These are phyloP conservation scores for Kwoniella europaea DNA, from an alignment of 768 basidiomycete genomes.

Conservation along the genomic window DNA sequence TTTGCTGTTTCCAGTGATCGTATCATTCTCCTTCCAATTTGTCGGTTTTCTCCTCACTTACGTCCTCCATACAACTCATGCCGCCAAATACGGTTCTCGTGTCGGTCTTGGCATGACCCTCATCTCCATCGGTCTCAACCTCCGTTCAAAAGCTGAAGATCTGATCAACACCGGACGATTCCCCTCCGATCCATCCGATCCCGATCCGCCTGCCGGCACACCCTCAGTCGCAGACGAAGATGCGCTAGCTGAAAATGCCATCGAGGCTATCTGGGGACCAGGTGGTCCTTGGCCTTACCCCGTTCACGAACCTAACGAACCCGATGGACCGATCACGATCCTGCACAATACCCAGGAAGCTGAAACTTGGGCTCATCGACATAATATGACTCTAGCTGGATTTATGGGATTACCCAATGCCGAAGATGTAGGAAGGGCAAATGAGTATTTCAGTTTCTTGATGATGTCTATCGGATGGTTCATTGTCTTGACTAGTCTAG, in stretches of 20 bases:
- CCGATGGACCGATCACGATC: conserved; percentile 36
- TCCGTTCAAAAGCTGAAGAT: conserved; percentile 63
- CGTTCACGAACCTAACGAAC: conserved; percentile 29
- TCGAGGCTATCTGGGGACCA: conserved; percentile 45
- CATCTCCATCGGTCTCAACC: conserved; percentile 87
- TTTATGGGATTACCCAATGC: conserved; percentile 49
- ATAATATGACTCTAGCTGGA: conserved; percentile 53
- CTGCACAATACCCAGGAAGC: conserved; percentile 49
- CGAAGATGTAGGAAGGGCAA: conserved; percentile 61
- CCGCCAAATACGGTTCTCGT: conserved; percentile 89
- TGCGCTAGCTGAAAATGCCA: conserved; percentile 44
- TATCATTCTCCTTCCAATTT: conserved; percentile 96
- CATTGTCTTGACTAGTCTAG: conserved; percentile 78
- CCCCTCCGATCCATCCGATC: conserved; percentile 47
- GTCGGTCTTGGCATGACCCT: conserved; percentile 94
- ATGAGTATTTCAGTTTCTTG: conserved; percentile 88
- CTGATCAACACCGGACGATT: conserved; percentile 52
- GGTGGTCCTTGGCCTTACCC: conserved; percentile 44
- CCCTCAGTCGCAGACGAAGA: conserved; percentile 34
- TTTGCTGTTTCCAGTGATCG: conserved; percentile 69
- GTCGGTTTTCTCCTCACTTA: conserved; percentile 81
- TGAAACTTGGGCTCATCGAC: conserved; percentile 39
- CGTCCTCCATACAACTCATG: conserved; percentile 80
- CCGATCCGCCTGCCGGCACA: conserved; percentile 24
- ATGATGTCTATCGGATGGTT: conserved; percentile 94